phyloP scores from a whole-genome alignment of 192 early-diverging fungal species.

The Pilobolus umbonatus region DNA sequence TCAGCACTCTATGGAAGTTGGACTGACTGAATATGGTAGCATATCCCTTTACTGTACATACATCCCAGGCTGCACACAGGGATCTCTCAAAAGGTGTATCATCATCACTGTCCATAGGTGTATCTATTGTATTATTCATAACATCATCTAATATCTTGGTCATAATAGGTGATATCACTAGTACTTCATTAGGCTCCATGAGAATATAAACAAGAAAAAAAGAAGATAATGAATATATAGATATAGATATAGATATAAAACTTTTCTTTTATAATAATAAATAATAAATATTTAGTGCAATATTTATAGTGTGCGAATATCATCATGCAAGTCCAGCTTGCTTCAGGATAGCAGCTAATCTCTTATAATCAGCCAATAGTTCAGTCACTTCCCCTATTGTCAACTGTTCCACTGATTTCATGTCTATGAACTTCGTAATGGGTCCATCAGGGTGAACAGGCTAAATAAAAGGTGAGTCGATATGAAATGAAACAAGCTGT shows the following conservation, averaged over 20 bases:
- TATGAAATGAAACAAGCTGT: not conserved
- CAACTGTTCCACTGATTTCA: constrained; percentile 28
- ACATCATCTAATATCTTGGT: constrained; percentile 21
- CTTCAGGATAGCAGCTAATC: constrained; percentile 33
- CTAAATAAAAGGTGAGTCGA: no score
- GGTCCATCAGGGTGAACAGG: constrained; percentile 12
- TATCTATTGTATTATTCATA: constrained; percentile 1
- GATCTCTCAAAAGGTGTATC: constrained; percentile 30
- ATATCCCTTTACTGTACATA: constrained; percentile 26
- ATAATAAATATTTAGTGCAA: not conserved
- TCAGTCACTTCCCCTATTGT: constrained; percentile 30
- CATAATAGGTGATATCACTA: constrained; percentile 19
- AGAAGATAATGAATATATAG: not conserved
- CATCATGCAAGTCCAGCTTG: constrained; percentile 17
- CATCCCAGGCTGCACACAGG: constrained; percentile 32
- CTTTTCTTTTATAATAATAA: not conserved
- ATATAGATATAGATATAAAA: not conserved
- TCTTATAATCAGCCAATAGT: constrained; percentile 34
- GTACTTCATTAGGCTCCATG: constrained; percentile 5
- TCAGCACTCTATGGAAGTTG: constrained; percentile 21
- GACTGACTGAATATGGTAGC: constrained; percentile 13
- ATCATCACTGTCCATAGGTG: constrained; percentile 8
- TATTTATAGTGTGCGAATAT: not conserved
- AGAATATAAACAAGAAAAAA: not conserved
- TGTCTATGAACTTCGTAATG: constrained; percentile 21